phyloP scores from a whole-genome alignment of 495 filamentous ascomycete species.

The Bryoglossum gracile region DNA sequence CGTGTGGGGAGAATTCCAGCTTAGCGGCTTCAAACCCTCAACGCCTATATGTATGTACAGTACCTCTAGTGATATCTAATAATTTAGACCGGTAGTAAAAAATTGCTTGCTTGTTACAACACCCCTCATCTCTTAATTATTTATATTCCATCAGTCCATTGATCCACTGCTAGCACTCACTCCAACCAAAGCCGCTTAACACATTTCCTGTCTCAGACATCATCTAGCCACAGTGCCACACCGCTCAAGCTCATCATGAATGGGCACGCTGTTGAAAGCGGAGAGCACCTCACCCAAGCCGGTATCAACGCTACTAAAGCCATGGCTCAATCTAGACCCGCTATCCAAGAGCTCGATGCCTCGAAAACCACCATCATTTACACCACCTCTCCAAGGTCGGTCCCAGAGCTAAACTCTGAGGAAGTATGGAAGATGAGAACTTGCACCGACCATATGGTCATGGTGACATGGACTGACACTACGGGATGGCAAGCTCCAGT shows the following conservation, averaged over 20 bases:
- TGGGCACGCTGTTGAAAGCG: constrained; percentile 14
- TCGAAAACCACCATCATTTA: constrained; percentile 62
- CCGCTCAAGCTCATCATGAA: no score
- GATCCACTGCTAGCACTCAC: no score
- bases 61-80: no score
- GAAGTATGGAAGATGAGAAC: constrained; percentile 16
- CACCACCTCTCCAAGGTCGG: constrained; percentile 54
- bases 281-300: constrained; percentile 8
- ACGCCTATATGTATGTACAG: no score
- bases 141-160: no score
- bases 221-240: constrained; percentile 3
- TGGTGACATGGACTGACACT: constrained; percentile 56
- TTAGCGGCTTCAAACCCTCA: no score
- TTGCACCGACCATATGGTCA: constrained; percentile 48
- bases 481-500: constrained; percentile 72
- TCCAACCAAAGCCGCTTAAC: no score
- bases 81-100: no score
- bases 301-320: constrained; percentile 5
- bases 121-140: no score
- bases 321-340: not conserved
- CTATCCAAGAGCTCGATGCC: constrained; percentile 47
- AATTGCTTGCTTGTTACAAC: no score
- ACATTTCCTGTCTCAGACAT: no score
- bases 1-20: no score
- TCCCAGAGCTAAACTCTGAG: constrained; percentile 45